phyloP scores from a whole-genome alignment of 345 rosid genomes.

The Eucalyptus globulus region DNA sequence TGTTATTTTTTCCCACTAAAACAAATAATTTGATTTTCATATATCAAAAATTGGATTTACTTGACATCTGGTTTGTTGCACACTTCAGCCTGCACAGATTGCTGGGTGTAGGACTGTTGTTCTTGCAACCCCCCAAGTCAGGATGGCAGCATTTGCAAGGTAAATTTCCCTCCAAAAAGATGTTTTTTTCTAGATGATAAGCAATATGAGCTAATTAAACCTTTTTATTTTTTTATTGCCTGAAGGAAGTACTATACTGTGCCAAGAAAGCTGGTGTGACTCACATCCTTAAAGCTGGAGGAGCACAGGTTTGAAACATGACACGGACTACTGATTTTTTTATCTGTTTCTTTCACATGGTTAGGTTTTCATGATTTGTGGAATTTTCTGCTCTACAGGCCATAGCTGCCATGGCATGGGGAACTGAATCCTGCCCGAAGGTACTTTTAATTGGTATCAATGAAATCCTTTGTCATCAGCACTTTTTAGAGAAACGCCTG shows the following conservation, averaged over 20 bases:
- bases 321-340: background rate
- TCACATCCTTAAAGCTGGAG: constrained; percentile 91
- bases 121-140: constrained; percentile 75
- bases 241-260: constrained; percentile 78
- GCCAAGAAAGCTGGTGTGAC: constrained; percentile 94
- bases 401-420: too few species aligned
- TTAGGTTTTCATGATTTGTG: background rate
- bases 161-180: background rate
- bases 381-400: constrained; percentile 33
- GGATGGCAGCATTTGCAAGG: constrained; percentile 90
- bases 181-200: background rate
- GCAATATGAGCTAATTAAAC: background rate
- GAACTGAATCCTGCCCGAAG: too few species aligned
- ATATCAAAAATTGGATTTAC: background rate
- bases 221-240: background rate
- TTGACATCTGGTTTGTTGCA: constrained; percentile 1
- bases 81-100: constrained; percentile 76
- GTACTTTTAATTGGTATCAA: too few species aligned
- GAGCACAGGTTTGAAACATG: constrained; percentile 62
- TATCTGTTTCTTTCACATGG: background rate
- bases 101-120: constrained; percentile 87
- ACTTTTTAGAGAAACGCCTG: too few species aligned
- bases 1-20: background rate
- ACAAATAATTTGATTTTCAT: background rate
- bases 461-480: too few species aligned